Evolutionary conservation across 129 eudicot genomes (phyloP), one percentile per base, ranked within the genome.

Genomic region (Saposhnikovia divaricata): DNA sequence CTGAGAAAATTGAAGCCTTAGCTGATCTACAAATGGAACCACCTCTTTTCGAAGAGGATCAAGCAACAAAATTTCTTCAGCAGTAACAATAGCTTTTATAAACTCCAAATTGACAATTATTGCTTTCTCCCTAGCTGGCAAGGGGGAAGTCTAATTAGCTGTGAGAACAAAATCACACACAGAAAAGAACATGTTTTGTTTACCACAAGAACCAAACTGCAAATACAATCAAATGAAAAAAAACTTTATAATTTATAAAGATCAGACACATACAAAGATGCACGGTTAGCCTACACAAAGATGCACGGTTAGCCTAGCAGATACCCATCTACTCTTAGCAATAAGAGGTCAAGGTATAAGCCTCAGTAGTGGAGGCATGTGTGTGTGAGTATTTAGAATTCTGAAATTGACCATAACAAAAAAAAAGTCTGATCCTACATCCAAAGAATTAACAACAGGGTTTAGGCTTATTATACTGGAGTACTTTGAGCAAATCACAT

Each of bases 41-140:
- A 90, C 98, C 89, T 96, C 97, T 65, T 96, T 97, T 27, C 96
- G 89, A 19, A 96, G 88, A 88, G 99, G 99, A 87, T 96, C 97
- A 79, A 96, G 97, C 82, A 96, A 83, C 83, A 96, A 83, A n/a
- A 96, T 95, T 86, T 96, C 99, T 80, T 96, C 98, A 21, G 99
- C 98, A 57, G 99, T 92, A 82, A 96, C 92, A 79, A 96, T 90
- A 21, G 99, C 99, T 82, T 94, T 92, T 76, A 96, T 91, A 77
- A 88, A 85, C 89, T 96, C 98, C 89, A 96, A 81, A 81, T 96
- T 96, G 78, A 96, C 97, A 85, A 96, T 90, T 93, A 96, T 92
- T 39, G 99, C 99, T 84, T 81, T 96, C 86, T 96, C 99, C 84
- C 99, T 88, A 37, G 99, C 99, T 92, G 93, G 83, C 63, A 83